Evolutionary conservation across 1,284 basidiomycete genomes (phyloP).

Genomic region (Apiotrichum gamsii): DNA sequence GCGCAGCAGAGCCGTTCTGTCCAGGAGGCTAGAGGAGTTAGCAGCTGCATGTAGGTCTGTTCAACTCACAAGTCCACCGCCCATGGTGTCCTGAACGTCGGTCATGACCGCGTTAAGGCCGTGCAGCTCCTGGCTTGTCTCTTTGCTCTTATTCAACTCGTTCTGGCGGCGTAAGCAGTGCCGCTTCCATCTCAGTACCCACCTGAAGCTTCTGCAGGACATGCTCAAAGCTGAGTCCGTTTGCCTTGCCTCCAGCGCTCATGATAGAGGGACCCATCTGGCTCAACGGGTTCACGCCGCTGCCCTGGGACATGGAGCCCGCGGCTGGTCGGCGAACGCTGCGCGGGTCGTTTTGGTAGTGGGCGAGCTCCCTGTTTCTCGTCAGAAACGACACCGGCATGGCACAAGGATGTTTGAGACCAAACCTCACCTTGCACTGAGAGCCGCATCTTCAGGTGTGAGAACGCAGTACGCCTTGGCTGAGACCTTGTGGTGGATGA

Average conservation of each 20-base stretch:
- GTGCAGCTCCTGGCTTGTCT: slow-evolving; percentile 84
- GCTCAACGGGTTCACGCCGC: slow-evolving; percentile 14
- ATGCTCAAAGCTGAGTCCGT: slow-evolving; percentile 50
- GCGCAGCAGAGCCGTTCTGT: slow-evolving; percentile 44
- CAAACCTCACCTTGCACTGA: slow-evolving; percentile 40
- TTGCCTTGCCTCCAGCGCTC: slow-evolving; percentile 43
- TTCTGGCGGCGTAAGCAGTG: slow-evolving; percentile 56
- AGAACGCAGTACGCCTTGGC: slow-evolving; percentile 87
- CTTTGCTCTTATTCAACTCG: slow-evolving; percentile 88
- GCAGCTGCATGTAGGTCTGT: too few relatives aligned
- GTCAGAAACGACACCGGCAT: neutral
- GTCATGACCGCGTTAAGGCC: slow-evolving; percentile 73
- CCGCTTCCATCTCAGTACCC: slow-evolving; percentile 4
- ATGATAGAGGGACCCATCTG: slow-evolving; percentile 35
- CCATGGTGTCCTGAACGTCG: slow-evolving; percentile 87
- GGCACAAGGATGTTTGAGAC: too few relatives aligned
- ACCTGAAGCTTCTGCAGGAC: slow-evolving; percentile 51
- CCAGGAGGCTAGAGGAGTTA: slow-evolving; percentile 53
- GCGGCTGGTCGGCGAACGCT: slow-evolving; percentile 11
- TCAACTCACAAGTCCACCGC: slow-evolving; percentile 65
- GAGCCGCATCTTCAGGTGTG: slow-evolving; percentile 67
- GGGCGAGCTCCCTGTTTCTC: slow-evolving; percentile 38
- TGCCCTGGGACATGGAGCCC: slow-evolving; percentile 3
- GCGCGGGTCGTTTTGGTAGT: slow-evolving; percentile 38
- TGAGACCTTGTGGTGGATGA: slow-evolving; percentile 97